A percentile compares a stretch with the other conserved stretches of the same genome.
phyloP scores from a whole-genome alignment of 2,329 filamentous ascomycete species.

The Colletotrichum endophyticum region DNA sequence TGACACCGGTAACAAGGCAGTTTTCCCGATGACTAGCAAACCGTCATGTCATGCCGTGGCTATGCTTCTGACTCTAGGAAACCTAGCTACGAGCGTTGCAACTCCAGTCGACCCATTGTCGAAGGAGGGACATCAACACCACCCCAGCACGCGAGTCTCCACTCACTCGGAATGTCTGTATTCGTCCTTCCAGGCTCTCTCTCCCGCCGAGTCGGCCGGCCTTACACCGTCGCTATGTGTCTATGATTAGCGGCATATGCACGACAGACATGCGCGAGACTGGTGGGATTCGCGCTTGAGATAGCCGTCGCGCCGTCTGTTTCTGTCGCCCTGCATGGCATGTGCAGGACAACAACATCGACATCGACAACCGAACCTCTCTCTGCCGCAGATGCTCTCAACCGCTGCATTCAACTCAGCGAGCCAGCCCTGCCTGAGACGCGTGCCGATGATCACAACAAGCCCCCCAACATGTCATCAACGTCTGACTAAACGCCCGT shows the following conservation, averaged over 20 bases:
- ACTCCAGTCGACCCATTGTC: background rate
- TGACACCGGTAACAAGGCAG: background rate
- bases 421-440: background rate
- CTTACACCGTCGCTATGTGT: constrained; percentile 14
- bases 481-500: background rate
- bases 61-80: background rate
- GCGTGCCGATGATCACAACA: background rate
- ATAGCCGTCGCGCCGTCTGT: constrained; percentile 18
- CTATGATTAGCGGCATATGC: constrained; percentile 23
- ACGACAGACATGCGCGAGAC: constrained; percentile 22
- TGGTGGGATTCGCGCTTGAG: constrained; percentile 18
- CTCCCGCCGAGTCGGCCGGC: constrained; percentile 7
- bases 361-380: background rate
- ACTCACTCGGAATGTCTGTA: constrained; percentile 7
- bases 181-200: constrained; percentile 5
- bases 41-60: background rate
- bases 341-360: constrained; percentile 7
- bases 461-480: background rate
- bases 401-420: background rate
- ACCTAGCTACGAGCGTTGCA: background rate
- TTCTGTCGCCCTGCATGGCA: constrained; percentile 8
- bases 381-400: background rate
- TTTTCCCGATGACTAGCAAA: background rate
- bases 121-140: background rate
- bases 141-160: background rate